phyloP scores from a whole-genome alignment of 1,284 basidiomycete genomes.

The Phellopilus nigrolimitatus region DNA sequence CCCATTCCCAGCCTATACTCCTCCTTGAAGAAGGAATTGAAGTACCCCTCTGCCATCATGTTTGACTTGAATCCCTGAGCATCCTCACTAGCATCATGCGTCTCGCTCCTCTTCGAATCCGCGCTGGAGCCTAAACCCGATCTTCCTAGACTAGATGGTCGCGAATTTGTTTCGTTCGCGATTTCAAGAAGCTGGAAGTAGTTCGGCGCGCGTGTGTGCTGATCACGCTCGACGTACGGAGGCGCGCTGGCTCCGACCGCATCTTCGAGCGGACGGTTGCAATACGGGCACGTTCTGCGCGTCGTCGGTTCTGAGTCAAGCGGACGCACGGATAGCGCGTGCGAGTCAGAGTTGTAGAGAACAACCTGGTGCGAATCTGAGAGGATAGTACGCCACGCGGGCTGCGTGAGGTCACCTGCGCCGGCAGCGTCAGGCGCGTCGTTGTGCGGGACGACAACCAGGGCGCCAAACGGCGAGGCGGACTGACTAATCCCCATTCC shows the following conservation, averaged over 20 bases:
- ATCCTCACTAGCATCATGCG: constrained; percentile 21
- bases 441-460: constrained; percentile 1
- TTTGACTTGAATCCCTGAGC: constrained; percentile 48
- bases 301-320: constrained; percentile 28
- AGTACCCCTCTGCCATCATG: constrained; percentile 77
- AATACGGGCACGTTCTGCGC: constrained; percentile 59
- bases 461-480: constrained; percentile 2
- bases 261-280: constrained; percentile 49
- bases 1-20: constrained; percentile 87
- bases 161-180: constrained; percentile 59
- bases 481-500: too few relatives aligned
- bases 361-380: constrained; percentile 83
- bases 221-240: constrained; percentile 22
- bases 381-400: constrained; percentile 62
- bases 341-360: constrained; percentile 81
- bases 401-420: neutral
- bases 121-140: constrained; percentile 6
- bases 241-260: constrained; percentile 24
- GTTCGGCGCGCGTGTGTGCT: constrained; percentile 53
- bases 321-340: constrained; percentile 69
- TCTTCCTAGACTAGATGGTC: constrained; percentile 45
- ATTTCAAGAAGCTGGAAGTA: constrained; percentile 71
- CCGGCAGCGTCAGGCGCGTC: too few relatives aligned
- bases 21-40: constrained; percentile 85
- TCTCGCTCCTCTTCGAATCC: constrained; percentile 13